Percentiles rank a stretch among this genome's conserved stretches.
phyloP scores from a whole-genome alignment of 2,329 filamentous ascomycete species.

The Xylariaceae sp. region DNA sequence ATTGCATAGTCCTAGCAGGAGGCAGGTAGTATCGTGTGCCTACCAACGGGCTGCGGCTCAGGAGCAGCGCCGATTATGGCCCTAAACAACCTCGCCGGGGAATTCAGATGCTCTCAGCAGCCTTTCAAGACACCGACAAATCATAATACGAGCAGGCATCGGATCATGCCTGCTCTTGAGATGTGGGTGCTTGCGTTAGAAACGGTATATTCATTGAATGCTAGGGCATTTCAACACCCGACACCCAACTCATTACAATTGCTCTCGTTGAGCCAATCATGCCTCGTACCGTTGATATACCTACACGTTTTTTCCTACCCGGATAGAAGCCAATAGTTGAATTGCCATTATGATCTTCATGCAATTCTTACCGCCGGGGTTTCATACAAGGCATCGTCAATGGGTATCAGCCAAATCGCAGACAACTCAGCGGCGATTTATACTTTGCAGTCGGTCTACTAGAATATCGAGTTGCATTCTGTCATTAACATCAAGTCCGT shows the following conservation, averaged over 20 bases:
- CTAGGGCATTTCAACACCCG: background rate
- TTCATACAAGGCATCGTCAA: background rate
- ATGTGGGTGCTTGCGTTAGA: background rate
- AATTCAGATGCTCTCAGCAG: too few relatives aligned
- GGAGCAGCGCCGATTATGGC: too few relatives aligned
- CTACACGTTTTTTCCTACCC: background rate
- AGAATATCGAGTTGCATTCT: constrained; percentile 41
- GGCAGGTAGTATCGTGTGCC: too few relatives aligned
- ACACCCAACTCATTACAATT: background rate
- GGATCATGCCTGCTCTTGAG: background rate
- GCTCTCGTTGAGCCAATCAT: background rate
- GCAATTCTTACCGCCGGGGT: background rate
- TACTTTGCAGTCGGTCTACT: constrained; percentile 40
- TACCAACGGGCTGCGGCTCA: too few relatives aligned
- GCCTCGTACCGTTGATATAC: background rate
- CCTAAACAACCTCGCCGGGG: too few relatives aligned
- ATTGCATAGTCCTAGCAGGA: too few relatives aligned
- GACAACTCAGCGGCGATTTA: constrained; percentile 24
- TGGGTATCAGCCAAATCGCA: background rate
- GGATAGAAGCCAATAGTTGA: background rate
- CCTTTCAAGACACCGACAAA: too few relatives aligned
- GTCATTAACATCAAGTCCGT: constrained; percentile 32
- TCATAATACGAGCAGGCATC: too few relatives aligned
- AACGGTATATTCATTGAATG: background rate
- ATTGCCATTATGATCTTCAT: background rate